These are phyloP conservation scores for Cyberlindnera maclurae DNA, from an alignment of 805 yeast genomes.

Conservation along the genomic window DNA sequence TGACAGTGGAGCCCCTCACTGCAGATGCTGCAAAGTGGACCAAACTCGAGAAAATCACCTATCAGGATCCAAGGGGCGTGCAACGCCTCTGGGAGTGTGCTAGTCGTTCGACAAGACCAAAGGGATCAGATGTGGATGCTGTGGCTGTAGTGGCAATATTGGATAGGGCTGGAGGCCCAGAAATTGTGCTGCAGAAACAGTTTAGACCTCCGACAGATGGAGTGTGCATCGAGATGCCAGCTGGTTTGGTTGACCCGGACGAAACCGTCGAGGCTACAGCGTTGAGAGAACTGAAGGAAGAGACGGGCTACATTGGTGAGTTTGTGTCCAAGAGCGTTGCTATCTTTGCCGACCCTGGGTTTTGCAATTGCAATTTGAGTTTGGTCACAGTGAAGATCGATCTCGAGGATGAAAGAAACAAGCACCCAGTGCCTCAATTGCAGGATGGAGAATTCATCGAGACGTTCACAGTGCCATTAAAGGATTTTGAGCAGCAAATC, in stretches of 20 bases:
- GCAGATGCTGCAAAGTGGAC: conserved; percentile 59
- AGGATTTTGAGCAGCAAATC: conserved; percentile 48
- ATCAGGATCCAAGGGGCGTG: conserved; percentile 65
- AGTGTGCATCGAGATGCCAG: conserved; percentile 90
- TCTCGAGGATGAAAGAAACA: conserved; percentile 54
- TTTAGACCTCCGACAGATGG: conserved; percentile 89
- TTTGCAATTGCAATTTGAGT: conserved; percentile 80
- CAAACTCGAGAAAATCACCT: conserved; percentile 56
- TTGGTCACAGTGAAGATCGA: conserved; percentile 78
- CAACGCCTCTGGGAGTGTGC: conserved; percentile 89
- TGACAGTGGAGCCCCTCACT: conserved; percentile 24
- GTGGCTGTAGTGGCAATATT: conserved; percentile 83
- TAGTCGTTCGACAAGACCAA: conserved; percentile 31
- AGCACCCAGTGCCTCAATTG: conserved; percentile 61
- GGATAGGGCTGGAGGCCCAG: conserved; percentile 42
- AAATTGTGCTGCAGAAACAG: conserved; percentile 67
- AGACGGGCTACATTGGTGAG: conserved; percentile 83
- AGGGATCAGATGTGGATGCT: conserved; percentile 60
- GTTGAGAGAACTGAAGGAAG: conserved; percentile 80
- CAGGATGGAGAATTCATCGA: conserved; percentile 94
- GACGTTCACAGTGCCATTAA: conserved; percentile 67
- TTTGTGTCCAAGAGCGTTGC: conserved; percentile 40
- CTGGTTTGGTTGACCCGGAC: conserved; percentile 84
- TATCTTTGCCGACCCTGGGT: conserved; percentile 76
- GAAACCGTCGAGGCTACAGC: conserved; percentile 80